Base-by-base conservation (phyloP, 2,329 filamentous ascomycete genomes). In the Capronia americana region DNA sequence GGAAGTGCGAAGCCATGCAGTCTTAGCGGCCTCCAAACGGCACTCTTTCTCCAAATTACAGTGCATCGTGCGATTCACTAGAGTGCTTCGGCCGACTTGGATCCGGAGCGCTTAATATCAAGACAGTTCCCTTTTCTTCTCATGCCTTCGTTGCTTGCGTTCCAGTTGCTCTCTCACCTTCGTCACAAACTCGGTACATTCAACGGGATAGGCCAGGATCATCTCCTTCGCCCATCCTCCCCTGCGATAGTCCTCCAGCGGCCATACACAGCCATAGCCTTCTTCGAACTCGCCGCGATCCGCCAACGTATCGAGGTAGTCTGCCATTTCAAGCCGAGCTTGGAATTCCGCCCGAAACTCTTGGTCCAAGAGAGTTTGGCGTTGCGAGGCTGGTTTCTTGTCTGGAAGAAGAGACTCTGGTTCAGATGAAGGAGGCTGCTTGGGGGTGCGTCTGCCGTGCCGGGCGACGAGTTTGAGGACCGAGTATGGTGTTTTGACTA, bases 301-400 rank as follows among this genome's bases (percentile, higher is more conserved):
- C 6, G 63, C 58, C 46, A 67, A 24, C n/a, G n/a, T 46, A 82
- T 86, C 69, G 84, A 87, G 68, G 74, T 77, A 4, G 80, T 87
- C 63, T 83, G 85, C 81, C 83, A 86, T 70, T 80, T 86, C 61
- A 84, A 87, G 67, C 78, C 80, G 32, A 84, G 80, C 6, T 77
- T 87, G 1, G 81, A 85, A 48, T 57, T 67, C 65, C 20, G 65
- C 65, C 11, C 30, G 28, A 32, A 64, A 41, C 46, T 67, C 65
- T 34, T 62, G 61, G 28, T 67, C 61, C 17, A 67, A 64, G 30
- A 67, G 56, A 20, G 23, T 60, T 44, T 66, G 55, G 12, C 64
- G 56, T 11, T 60, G 28, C 14, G 38, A 50, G 10, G 32, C 32
- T 12, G 32, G 32, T 12, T 34, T 34, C 32, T 34, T 28, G 28